Percentiles rank a stretch among this genome's conserved stretches.
Evolutionary conservation across 257 asterid genomes (phyloP).

Genomic region (Mitragyna speciosa): DNA sequence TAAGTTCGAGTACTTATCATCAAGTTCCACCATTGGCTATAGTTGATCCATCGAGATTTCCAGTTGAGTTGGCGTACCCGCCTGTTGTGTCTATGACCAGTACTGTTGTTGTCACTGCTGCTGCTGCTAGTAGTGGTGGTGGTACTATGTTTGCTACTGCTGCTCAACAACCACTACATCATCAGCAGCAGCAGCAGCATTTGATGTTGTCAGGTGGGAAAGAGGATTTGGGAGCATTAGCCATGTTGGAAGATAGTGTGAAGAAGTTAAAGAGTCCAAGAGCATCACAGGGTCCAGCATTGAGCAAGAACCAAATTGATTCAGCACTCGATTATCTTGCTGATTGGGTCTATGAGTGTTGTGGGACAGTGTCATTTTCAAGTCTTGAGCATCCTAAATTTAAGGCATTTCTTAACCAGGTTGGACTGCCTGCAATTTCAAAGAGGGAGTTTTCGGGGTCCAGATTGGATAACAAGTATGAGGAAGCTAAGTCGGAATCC

Average conservation of each 20-base stretch:
- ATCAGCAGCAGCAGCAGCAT: conserved; percentile 46
- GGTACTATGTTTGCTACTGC: conserved; percentile 36
- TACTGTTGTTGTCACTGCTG: conserved; percentile 35
- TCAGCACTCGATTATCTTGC: conserved; percentile 68
- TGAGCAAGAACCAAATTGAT: conserved; percentile 70
- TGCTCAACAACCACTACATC: too few species aligned
- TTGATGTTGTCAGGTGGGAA: conserved; percentile 85
- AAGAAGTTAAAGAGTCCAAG: conserved; percentile 87
- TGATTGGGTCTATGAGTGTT: conserved; percentile 89
- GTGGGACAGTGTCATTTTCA: conserved; percentile 80
- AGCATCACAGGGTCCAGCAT: conserved; percentile 52
- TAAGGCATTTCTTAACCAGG: conserved; percentile 72
- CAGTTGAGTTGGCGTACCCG: conserved; percentile 60
- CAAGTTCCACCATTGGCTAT: conserved; percentile 58
- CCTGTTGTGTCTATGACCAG: conserved; percentile 47
- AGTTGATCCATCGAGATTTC: conserved; percentile 73
- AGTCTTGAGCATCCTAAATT: conserved; percentile 91
- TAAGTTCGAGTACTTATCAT: conserved; percentile 19
- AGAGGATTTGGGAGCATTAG: conserved; percentile 87
- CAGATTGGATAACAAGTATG: conserved; percentile 66
- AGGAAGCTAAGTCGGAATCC: conserved; percentile 61
- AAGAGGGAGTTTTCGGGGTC: conserved; percentile 58
- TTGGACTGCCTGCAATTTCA: conserved; percentile 71
- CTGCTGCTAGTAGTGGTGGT: conserved; percentile 28
- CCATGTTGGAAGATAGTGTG: conserved; percentile 86